Evolutionary conservation across 2,329 filamentous ascomycete species (phyloP).

Genomic region (Xylaria sp.): DNA sequence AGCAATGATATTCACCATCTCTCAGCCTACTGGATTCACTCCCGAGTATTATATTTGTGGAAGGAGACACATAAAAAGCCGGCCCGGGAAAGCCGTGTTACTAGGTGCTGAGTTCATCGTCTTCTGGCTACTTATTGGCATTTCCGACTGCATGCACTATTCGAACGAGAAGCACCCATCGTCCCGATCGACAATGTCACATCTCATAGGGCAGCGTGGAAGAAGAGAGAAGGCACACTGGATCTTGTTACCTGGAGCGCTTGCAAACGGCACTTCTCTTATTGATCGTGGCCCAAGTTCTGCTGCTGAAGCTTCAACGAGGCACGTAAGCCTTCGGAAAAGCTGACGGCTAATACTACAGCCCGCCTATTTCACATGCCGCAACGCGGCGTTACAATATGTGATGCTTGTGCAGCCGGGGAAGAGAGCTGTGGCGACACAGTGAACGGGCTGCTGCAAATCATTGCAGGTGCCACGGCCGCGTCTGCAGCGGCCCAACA

Average conservation of each 20-base stretch:
- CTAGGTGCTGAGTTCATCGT: not conserved
- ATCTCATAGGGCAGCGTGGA: slow-evolving; percentile 2
- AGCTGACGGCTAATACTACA: slow-evolving; percentile 24
- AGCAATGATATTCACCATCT: not conserved
- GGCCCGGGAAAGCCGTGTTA: not conserved
- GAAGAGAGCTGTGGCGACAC: slow-evolving; percentile 27
- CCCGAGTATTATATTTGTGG: not conserved
- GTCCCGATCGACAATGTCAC: slow-evolving; percentile 5
- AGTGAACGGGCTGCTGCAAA: slow-evolving; percentile 29
- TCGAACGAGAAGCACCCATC: not conserved
- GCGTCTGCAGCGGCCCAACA: slow-evolving; percentile 33
- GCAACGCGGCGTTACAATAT: slow-evolving; percentile 39
- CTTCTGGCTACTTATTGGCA: not conserved
- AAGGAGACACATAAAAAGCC: not conserved
- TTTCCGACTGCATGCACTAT: slow-evolving; percentile 6
- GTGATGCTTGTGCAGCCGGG: slow-evolving; percentile 12
- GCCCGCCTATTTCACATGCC: slow-evolving; percentile 20
- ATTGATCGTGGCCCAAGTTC: slow-evolving; percentile 14
- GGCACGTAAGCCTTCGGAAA: slow-evolving; percentile 27
- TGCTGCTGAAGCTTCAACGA: slow-evolving; percentile 35
- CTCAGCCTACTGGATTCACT: not conserved
- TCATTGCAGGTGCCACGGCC: slow-evolving; percentile 36
- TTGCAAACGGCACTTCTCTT: slow-evolving; percentile 4
- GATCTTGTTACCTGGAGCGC: not conserved
- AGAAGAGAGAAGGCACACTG: not conserved